A percentile compares a stretch with the other conserved stretches of the same genome.
Evolutionary conservation across 306 rosid genomes (phyloP).

Genomic region (Rubus idaeus): DNA sequence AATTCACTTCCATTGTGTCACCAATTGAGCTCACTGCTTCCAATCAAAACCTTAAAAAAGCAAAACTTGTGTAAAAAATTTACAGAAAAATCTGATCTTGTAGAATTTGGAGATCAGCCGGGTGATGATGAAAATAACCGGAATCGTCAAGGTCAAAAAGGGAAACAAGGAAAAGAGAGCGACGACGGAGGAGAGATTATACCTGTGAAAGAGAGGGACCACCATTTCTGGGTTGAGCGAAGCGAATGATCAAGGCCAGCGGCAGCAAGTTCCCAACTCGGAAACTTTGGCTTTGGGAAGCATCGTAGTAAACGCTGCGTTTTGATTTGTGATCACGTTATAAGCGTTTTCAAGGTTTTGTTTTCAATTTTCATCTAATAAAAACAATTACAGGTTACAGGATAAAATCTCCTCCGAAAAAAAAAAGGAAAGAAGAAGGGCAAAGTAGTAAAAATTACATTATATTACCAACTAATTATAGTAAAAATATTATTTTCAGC

Average conservation of each 20-base stretch:
- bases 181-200: background rate
- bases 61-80: background rate
- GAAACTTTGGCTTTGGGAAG: background rate
- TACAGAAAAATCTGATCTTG: background rate
- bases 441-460: too few relatives aligned
- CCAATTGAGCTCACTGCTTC: slow-evolving; percentile 21
- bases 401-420: too few relatives aligned
- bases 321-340: background rate
- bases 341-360: background rate
- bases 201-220: background rate
- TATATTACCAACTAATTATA: too few relatives aligned
- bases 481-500: too few relatives aligned
- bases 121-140: background rate
- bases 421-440: too few relatives aligned
- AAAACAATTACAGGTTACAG: too few relatives aligned
- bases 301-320: background rate
- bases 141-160: background rate
- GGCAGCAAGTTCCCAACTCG: slow-evolving; percentile 9
- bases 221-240: slow-evolving; percentile 1
- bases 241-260: slow-evolving; percentile 6
- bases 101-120: slow-evolving; percentile 6
- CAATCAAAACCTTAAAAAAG: slow-evolving; percentile 25
- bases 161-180: background rate
- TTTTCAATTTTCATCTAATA: too few relatives aligned
- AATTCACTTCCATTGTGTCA: slow-evolving; percentile 54